phyloP scores from a whole-genome alignment of 208 protist species.

The Trypanosoma theileri region DNA sequence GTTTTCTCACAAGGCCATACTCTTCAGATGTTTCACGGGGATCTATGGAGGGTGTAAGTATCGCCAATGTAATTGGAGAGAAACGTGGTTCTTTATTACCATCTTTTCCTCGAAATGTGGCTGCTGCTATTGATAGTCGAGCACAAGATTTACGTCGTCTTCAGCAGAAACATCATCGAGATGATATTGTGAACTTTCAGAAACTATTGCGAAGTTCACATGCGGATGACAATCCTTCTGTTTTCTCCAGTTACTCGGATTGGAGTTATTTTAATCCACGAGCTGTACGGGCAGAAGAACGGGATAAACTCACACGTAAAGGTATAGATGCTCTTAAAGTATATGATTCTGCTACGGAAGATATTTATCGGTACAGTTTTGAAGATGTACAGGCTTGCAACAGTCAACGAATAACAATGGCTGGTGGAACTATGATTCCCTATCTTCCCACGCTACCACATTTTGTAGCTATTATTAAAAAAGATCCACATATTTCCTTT shows the following conservation, averaged over 20 bases:
- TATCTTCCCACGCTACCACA: conserved; percentile 76
- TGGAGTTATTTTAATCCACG: conserved; percentile 85
- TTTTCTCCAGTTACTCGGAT: conserved; percentile 68
- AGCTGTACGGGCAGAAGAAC: conserved; percentile 71
- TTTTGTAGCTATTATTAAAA: conserved; percentile 68
- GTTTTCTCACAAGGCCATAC: conserved; percentile 65
- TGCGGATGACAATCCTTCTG: conserved; percentile 46
- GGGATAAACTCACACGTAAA: conserved; percentile 53
- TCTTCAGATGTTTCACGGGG: conserved; percentile 19
- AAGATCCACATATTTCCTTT: conserved; percentile 72
- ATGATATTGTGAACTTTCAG: conserved; percentile 70
- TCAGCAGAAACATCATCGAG: conserved; percentile 78
- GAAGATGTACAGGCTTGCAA: conserved; percentile 42
- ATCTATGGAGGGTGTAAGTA: conserved; percentile 34
- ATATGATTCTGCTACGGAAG: conserved; percentile 58
- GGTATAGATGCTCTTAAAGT: conserved; percentile 56
- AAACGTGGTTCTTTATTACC: conserved; percentile 67
- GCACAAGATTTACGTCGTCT: conserved; percentile 70
- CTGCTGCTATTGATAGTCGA: conserved; percentile 52
- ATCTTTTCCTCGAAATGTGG: conserved; percentile 53
- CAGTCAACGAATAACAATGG: conserved; percentile 38
- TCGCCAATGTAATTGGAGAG: conserved; percentile 70
- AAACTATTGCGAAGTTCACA: conserved; percentile 40
- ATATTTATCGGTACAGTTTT: conserved; percentile 63
- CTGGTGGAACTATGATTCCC: conserved; percentile 33